A percentile compares a stretch with the other conserved stretches of the same genome.
Conservation (phyloP, 139 green algal genomes). For the Helicosporidium sp. region DNA sequence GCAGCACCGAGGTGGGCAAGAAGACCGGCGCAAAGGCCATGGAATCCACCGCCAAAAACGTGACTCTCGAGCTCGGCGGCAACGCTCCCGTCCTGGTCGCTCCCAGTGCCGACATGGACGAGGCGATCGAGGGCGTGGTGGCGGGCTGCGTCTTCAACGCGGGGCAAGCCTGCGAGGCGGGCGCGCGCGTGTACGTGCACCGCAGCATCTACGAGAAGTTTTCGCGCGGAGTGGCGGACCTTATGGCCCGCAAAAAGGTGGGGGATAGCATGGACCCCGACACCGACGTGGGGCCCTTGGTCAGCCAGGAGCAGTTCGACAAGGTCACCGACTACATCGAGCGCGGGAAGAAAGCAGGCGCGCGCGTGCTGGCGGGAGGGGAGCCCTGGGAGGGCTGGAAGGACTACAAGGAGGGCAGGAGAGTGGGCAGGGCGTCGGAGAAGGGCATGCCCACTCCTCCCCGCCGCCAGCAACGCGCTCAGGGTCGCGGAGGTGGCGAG, state of each 20-base stretch:
- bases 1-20: slow-evolving; percentile 44
- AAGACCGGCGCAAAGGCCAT: no score
- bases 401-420: no score
- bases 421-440: no score
- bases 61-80: slow-evolving; percentile 50
- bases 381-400: no score
- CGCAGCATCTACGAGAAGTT: slow-evolving; percentile 12
- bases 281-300: slow-evolving; percentile 24
- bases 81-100: slow-evolving; percentile 46
- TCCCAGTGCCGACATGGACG: slow-evolving; percentile 5
- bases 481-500: no score
- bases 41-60: slow-evolving; percentile 7
- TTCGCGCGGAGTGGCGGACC: slow-evolving; percentile 3
- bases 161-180: slow-evolving; percentile 12
- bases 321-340: slow-evolving; percentile 38
- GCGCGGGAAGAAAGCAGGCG: slow-evolving; percentile 19
- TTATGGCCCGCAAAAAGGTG: slow-evolving; percentile 27
- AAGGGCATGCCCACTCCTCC: no score
- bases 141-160: slow-evolving; percentile 11
- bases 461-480: no score
- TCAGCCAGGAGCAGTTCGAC: slow-evolving; percentile 29
- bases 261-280: slow-evolving; percentile 32
- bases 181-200: slow-evolving; percentile 9
- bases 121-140: slow-evolving; percentile 1
- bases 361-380: slow-evolving; percentile 14